Conservation (phyloP, 2,329 filamentous ascomycete species). For the Acarospora socialis region DNA sequence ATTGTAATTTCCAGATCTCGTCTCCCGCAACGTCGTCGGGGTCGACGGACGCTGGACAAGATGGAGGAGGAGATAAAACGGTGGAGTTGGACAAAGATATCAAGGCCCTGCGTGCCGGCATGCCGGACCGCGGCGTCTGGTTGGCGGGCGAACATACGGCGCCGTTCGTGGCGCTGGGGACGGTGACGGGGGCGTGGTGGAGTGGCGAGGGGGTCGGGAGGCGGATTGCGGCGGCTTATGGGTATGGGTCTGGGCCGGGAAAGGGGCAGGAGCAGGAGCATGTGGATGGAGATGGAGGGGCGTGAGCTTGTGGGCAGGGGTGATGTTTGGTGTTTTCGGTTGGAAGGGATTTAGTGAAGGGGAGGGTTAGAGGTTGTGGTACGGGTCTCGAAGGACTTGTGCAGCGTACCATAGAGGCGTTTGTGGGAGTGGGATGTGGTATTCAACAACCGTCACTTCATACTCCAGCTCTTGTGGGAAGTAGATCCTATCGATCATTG, state of each 20-base stretch:
- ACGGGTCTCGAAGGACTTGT: too few relatives aligned
- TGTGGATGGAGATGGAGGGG: too few relatives aligned
- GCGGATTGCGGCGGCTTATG: constrained; percentile 44
- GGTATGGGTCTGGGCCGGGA: constrained; percentile 13
- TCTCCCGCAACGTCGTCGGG: constrained; percentile 4
- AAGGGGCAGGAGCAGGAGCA: background rate
- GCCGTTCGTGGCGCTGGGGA: constrained; percentile 78
- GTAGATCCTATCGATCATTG: too few relatives aligned
- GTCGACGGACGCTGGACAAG: constrained; percentile 37
- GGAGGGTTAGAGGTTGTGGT: too few relatives aligned
- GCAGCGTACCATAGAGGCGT: too few relatives aligned
- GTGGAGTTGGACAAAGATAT: constrained; percentile 59
- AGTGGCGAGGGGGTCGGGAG: constrained; percentile 64
- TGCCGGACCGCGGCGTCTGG: constrained; percentile 56
- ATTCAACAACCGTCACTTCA: too few relatives aligned
- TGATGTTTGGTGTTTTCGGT: too few relatives aligned
- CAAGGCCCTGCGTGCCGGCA: constrained; percentile 39
- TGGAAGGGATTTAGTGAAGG: too few relatives aligned
- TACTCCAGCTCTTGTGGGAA: too few relatives aligned
- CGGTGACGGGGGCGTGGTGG: constrained; percentile 84
- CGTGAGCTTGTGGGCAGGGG: too few relatives aligned
- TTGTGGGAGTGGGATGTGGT: too few relatives aligned
- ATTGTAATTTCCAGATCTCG: constrained; percentile 72
- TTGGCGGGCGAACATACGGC: constrained; percentile 83
- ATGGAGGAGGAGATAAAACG: constrained; percentile 38